Percentiles rank a stretch among this genome's conserved stretches.
These are phyloP conservation scores for Gynochthodes officinalis DNA, from an alignment of 257 asterid species.

Conservation along the genomic window DNA sequence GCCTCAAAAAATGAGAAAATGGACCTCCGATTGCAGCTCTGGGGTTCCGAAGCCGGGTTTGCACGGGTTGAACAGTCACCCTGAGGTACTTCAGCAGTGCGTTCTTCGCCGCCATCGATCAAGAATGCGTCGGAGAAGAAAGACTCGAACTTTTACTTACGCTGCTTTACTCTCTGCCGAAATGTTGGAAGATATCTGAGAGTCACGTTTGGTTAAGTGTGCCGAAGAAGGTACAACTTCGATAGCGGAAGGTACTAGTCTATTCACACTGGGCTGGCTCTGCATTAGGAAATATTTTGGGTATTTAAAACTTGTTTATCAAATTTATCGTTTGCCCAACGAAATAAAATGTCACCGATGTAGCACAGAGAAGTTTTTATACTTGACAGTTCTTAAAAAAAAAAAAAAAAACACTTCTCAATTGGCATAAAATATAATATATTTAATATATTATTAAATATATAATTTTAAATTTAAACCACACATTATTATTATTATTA, in stretches of 20 bases:
- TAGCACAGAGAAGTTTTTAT: too few species aligned
- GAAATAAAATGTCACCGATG: too few species aligned
- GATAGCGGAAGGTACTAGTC: background rate
- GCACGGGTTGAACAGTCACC: conserved; percentile 38
- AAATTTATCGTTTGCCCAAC: too few species aligned
- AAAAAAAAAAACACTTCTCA: too few species aligned
- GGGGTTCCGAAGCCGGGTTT: conserved; percentile 34
- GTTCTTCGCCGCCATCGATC: conserved; percentile 47
- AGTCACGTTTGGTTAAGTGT: background rate
- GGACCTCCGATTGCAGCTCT: conserved; percentile 26
- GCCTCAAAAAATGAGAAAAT: conserved; percentile 41
- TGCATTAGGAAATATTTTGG: too few species aligned
- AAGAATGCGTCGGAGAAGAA: background rate
- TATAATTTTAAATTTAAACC: too few species aligned
- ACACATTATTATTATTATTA: too few species aligned
- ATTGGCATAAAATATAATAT: too few species aligned
- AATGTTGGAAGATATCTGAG: background rate
- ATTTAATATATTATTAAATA: too few species aligned
- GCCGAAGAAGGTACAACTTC: conserved; percentile 1
- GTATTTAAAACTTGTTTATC: too few species aligned
- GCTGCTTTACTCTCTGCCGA: background rate
- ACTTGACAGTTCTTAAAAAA: too few species aligned
- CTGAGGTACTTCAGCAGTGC: conserved; percentile 64
- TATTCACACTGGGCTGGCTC: too few species aligned
- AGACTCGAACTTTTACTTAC: background rate